Evolutionary conservation across 2,329 filamentous ascomycete species (phyloP), one percentile per base, ranked within the genome.

Genomic region (Coleophoma cylindrospora): DNA sequence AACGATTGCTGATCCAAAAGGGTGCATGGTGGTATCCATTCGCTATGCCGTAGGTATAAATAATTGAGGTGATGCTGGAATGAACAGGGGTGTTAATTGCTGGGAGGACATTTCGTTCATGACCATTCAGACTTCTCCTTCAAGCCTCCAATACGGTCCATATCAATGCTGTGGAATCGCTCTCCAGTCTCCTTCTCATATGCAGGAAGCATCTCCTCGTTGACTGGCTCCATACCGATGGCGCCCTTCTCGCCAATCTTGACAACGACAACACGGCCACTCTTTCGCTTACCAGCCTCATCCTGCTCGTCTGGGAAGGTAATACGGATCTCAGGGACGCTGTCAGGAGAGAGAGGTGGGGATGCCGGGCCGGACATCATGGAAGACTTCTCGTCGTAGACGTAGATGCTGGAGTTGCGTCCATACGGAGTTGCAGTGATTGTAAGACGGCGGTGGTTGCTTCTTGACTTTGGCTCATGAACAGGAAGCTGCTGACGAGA

Each of bases 221-320:
- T 68, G 58, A 95, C 80, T 49, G 91, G 92, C 71, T 96, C 92
- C 55, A 97, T 79, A 45, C 92, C 94, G 57, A 97, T 84, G 36
- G 84, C 79, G 44, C 89, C 86, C 54, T 83, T 86, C 58, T 97
- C 94, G 55, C 91, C 91, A 47, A 97, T 89, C 47, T 89, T 83
- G 50, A 99, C 92, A 34, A 97, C 83, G 19, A 99, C 87, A 47
- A 97, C 91, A 33, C 91, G 84, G 34, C 92, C 92, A 58, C 86
- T 90, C 73, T 87, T 87, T 61, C 80, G 79, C 69, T 84, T 89
- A 60, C 92, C 92, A 49, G 81, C 74, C 59, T 90, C 88, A 65
- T 96, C 91, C 60, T 95, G 86, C 75, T 97, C 94, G 62, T 95
- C 89, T 14, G 94, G 94, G 75, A 99, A 97, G 34, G 94, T 97